Evolutionary conservation across 352 stramenopile genomes (phyloP).

Genomic region (Pythium phragmiticola): DNA sequence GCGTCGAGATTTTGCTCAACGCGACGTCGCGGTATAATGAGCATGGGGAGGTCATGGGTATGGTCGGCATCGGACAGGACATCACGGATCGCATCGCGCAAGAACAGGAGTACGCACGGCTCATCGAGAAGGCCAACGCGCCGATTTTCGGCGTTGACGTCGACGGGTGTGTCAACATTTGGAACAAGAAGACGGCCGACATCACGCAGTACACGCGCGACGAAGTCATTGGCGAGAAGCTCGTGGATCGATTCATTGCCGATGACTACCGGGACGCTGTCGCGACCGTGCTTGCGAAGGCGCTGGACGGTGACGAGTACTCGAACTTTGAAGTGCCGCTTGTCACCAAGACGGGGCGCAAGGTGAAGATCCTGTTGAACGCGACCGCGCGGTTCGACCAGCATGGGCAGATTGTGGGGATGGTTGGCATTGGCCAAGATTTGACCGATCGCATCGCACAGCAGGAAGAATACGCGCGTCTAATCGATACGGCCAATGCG

Average conservation of each 20-base stretch:
- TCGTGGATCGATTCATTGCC: constrained; percentile 91
- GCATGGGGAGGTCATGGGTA: constrained; percentile 66
- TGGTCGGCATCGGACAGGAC: constrained; percentile 85
- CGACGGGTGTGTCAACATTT: constrained; percentile 84
- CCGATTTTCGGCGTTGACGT: constrained; percentile 89
- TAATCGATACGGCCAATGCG: constrained; percentile 91
- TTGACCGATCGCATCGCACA: constrained; percentile 85
- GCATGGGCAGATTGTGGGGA: constrained; percentile 75
- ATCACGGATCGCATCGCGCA: constrained; percentile 89
- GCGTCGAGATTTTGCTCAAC: constrained; percentile 81
- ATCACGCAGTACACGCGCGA: constrained; percentile 89
- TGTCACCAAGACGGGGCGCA: constrained; percentile 75
- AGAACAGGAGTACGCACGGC: constrained; percentile 83
- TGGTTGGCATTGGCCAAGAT: constrained; percentile 87
- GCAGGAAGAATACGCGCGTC: constrained; percentile 83
- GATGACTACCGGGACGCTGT: constrained; percentile 72
- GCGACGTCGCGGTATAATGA: constrained; percentile 77
- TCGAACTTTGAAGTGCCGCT: constrained; percentile 87
- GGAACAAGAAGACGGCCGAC: constrained; percentile 90
- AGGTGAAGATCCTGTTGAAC: constrained; percentile 86
- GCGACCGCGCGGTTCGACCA: constrained; percentile 85
- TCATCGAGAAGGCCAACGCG: constrained; percentile 90
- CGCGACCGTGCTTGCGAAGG: constrained; percentile 53
- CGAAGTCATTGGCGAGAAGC: constrained; percentile 86
- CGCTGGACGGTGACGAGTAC: constrained; percentile 55